These are phyloP conservation scores for Mycena alexandri DNA, from an alignment of 768 basidiomycete species.

Conservation along the genomic window DNA sequence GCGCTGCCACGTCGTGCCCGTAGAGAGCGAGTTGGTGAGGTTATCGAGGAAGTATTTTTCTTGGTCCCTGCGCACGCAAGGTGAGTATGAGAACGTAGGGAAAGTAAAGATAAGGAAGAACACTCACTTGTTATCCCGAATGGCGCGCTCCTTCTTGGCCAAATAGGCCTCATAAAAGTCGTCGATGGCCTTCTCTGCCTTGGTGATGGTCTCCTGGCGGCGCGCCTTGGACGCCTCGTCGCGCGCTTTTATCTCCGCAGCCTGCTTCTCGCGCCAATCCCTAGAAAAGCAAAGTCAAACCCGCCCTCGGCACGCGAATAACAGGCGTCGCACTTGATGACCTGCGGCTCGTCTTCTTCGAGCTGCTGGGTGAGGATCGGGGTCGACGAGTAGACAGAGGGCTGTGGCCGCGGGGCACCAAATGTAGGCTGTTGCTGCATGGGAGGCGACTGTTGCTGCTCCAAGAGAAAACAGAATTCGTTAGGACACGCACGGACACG, in stretches of 20 bases:
- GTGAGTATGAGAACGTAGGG: conserved; percentile 9
- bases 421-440: conserved; percentile 56
- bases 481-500: not conserved
- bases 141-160: conserved; percentile 88
- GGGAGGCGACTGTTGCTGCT: conserved; percentile 44
- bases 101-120: conserved; percentile 14
- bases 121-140: conserved; percentile 94
- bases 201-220: conserved; percentile 85
- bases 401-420: conserved; percentile 81
- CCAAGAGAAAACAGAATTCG: not conserved
- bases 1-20: conserved; percentile 96
- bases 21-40: conserved; percentile 82
- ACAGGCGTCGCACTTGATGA: conserved; percentile 73
- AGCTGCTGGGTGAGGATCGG: conserved; percentile 78
- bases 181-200: conserved; percentile 89
- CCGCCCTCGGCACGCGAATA: not conserved
- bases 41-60: conserved; percentile 84
- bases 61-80: conserved; percentile 70
- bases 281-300: conserved; percentile 52
- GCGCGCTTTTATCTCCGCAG: conserved; percentile 83
- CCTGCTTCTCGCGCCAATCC: conserved; percentile 90
- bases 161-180: conserved; percentile 92
- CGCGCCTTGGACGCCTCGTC: conserved; percentile 84
- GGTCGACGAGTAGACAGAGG: conserved; percentile 76
- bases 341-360: conserved; percentile 86